These are phyloP conservation scores for Tagetes erecta DNA, from an alignment of 129 eudicot genomes.

Conservation along the genomic window DNA sequence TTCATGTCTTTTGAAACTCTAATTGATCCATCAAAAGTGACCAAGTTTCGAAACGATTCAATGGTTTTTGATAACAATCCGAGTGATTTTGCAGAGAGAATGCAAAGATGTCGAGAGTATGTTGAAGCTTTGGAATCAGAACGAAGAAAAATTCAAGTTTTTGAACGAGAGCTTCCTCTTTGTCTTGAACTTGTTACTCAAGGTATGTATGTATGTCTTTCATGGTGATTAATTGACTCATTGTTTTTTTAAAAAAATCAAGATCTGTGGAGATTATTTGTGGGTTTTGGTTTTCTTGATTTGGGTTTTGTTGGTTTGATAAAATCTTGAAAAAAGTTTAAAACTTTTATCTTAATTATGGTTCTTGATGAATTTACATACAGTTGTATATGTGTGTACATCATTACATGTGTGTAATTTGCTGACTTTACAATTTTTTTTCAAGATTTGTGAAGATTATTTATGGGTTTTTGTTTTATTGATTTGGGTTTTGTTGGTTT, in stretches of 20 bases:
- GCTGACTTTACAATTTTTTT: neutral
- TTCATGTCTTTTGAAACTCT: constrained; percentile 31
- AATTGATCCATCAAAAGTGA: constrained; percentile 19
- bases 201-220: constrained; percentile 39
- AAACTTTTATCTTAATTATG: neutral
- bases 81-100: constrained; percentile 46
- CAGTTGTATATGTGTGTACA: neutral
- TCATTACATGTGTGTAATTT: neutral
- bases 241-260: too few species aligned
- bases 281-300: constrained; percentile 19
- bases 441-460: constrained; percentile 9
- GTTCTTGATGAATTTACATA: too few species aligned
- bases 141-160: constrained; percentile 71
- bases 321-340: neutral
- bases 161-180: constrained; percentile 89
- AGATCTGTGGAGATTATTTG: neutral
- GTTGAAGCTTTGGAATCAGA: constrained; percentile 75
- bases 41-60: neutral
- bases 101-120: constrained; percentile 61
- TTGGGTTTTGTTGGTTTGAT: too few species aligned
- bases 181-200: constrained; percentile 83
- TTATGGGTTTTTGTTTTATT: constrained; percentile 19
- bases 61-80: constrained; percentile 37
- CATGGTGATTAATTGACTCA: neutral
- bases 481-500: neutral